These are phyloP conservation scores for Oidium heveae DNA, from an alignment of 2,329 filamentous ascomycete species.

Conservation along the genomic window DNA sequence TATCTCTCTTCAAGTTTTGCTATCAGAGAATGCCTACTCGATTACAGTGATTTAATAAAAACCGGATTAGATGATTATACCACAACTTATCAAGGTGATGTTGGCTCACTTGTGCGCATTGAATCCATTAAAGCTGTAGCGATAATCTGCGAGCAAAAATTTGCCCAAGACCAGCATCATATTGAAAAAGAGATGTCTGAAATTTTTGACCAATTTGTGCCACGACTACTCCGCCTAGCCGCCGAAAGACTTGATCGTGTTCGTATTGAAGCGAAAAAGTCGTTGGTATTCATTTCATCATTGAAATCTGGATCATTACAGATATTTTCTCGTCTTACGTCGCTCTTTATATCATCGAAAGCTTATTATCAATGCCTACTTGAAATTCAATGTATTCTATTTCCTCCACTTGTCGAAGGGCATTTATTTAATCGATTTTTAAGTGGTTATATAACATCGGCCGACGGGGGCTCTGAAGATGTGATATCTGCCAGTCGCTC, in stretches of 20 bases:
- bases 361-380: conserved; percentile 1
- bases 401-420: neutral
- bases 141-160: conserved; percentile 11
- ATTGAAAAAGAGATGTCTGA: conserved; percentile 1
- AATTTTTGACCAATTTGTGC: conserved; percentile 4
- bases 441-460: conserved; percentile 44
- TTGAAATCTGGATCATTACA: neutral
- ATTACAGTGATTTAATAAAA: conserved; percentile 15
- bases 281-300: neutral
- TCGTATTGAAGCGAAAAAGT: conserved; percentile 1
- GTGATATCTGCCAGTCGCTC: conserved; percentile 43
- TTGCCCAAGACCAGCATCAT: neutral
- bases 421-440: conserved; percentile 21
- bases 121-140: conserved; percentile 49
- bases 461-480: conserved; percentile 54
- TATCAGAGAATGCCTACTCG: conserved; percentile 2
- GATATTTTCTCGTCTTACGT: neutral
- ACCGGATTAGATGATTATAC: conserved; percentile 69
- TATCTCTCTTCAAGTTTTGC: conserved; percentile 24
- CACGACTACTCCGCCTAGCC: conserved; percentile 34
- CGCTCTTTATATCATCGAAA: conserved; percentile 1
- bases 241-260: conserved; percentile 55
- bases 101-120: conserved; percentile 65
- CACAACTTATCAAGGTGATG: conserved; percentile 65
- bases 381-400: neutral